Conservation (phyloP, 225 moss, liverwort and hornwort species). For the Ulota crispa region DNA sequence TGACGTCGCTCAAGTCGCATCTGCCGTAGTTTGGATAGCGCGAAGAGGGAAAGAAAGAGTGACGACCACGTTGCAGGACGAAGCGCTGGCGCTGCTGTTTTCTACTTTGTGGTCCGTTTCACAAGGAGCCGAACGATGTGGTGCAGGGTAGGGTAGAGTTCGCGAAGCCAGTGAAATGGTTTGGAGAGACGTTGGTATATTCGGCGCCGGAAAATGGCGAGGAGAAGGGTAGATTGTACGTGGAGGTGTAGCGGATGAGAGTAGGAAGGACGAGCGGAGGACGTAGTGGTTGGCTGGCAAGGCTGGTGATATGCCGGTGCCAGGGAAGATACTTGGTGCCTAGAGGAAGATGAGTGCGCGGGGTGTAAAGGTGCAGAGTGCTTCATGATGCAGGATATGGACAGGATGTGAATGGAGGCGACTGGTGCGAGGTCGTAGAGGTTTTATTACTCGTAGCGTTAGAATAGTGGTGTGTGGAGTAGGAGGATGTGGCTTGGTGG, state of each 20-base stretch:
- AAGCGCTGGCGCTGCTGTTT: conserved; percentile 25
- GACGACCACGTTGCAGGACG: conserved; percentile 23
- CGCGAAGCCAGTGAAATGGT: not conserved
- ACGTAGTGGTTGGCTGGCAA: conserved; percentile 15
- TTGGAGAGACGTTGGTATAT: conserved; percentile 16
- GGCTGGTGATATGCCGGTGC: conserved; percentile 15
- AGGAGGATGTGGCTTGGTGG: conserved; percentile 58
- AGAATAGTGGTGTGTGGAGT: conserved; percentile 30
- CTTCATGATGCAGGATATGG: conserved; percentile 31
- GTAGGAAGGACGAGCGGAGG: conserved; percentile 15
- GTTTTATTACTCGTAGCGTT: conserved; percentile 50
- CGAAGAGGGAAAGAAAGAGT: not conserved
- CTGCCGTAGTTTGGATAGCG: conserved; percentile 20
- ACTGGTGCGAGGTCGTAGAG: conserved; percentile 44
- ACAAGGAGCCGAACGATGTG: conserved; percentile 17
- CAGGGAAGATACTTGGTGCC: conserved; percentile 6
- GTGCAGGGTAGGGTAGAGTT: conserved; percentile 36
- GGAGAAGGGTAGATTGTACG: conserved; percentile 8
- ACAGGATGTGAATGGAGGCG: conserved; percentile 48
- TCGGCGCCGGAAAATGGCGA: conserved; percentile 35
- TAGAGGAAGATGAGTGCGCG: conserved; percentile 1
- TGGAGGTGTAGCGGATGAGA: conserved; percentile 13
- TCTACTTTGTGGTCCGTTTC: conserved; percentile 16
- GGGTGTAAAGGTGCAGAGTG: conserved; percentile 18
- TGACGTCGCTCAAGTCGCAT: conserved; percentile 19